Evolutionary conservation across 345 rosid species (phyloP), one percentile per base, ranked within the genome.

Genomic region (Brassica incana): DNA sequence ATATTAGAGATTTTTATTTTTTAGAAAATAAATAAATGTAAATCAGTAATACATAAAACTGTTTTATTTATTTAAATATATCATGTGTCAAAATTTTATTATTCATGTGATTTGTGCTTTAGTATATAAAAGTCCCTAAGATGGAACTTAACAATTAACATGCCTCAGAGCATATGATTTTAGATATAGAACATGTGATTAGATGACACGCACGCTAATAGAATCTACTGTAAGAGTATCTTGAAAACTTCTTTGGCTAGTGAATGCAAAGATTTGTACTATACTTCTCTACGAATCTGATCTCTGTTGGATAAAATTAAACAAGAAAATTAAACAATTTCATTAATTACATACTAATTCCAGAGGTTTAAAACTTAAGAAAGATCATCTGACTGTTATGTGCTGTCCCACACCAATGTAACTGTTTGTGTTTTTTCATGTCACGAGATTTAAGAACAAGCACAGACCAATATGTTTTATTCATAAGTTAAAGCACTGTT

Each of bases 391-490:
- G 71, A 74, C 82, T 63, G 79, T 23, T 50, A 67, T 74, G 82
- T 61, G 78, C 78, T 79, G 82, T 73, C 82, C 78, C 75, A 74
- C 78, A 71, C 60, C 48, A 61, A 74, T 43, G 78, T 25, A 80
- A 74, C 69, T 80, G 75, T 74, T 75, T 69, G 67, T 80, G 83
- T 80, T 74, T 27, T 69, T 80, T 80, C 66, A 18, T 80, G 83
- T 69, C 73, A 35, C 71, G 48, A 74, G 83, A 80, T 80, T 15
- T 29, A 80, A 65, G 83, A 80, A 75, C 48, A 80, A 69, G 60
- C 79, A 38, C 79, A 80, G 83, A 80, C 83, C 75, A 68, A 8
- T 65, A n/a, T 73, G 36, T 73, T 73, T 67, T 67, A 60, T 73
- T 73, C 23, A 48, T 50, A 67, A 11, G 64, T 29, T 67, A 38